Conservation (phyloP, 345 rosid species). For the Melaleuca quinquenervia region DNA sequence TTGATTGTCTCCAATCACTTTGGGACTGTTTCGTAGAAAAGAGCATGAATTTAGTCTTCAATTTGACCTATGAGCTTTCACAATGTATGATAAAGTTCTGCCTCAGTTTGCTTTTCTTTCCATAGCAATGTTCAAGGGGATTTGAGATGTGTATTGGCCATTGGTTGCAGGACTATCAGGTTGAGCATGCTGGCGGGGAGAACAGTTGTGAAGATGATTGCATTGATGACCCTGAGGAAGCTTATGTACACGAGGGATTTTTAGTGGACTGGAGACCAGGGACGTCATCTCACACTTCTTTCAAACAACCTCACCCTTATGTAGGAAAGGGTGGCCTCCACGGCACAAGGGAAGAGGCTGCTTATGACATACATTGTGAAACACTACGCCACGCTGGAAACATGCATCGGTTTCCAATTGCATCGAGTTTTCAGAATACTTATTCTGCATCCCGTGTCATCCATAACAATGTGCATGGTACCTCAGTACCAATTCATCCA, state of each 20-base stretch:
- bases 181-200: slow-evolving; percentile 28
- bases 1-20: not conserved
- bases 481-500: slow-evolving; percentile 9
- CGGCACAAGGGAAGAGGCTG: slow-evolving; percentile 18
- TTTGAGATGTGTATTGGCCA: not conserved
- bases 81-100: not conserved
- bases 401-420: slow-evolving; percentile 21
- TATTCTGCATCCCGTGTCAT: slow-evolving; percentile 3
- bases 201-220: slow-evolving; percentile 47
- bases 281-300: slow-evolving; percentile 13
- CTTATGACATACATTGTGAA: slow-evolving; percentile 8
- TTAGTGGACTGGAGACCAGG: slow-evolving; percentile 80
- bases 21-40: not conserved
- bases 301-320: slow-evolving; percentile 14
- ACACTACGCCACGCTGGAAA: slow-evolving; percentile 17
- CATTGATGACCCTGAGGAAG: slow-evolving; percentile 42
- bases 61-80: not conserved
- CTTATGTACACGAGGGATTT: slow-evolving; percentile 82
- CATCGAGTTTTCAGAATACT: slow-evolving; percentile 7
- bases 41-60: not conserved
- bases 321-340: not conserved
- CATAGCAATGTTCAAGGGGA: not conserved
- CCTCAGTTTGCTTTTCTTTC: not conserved
- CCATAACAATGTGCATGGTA: not conserved
- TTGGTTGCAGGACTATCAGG: slow-evolving; percentile 41